Conservation (phyloP, 2,329 filamentous ascomycete species). For the Fusarium poae region DNA sequence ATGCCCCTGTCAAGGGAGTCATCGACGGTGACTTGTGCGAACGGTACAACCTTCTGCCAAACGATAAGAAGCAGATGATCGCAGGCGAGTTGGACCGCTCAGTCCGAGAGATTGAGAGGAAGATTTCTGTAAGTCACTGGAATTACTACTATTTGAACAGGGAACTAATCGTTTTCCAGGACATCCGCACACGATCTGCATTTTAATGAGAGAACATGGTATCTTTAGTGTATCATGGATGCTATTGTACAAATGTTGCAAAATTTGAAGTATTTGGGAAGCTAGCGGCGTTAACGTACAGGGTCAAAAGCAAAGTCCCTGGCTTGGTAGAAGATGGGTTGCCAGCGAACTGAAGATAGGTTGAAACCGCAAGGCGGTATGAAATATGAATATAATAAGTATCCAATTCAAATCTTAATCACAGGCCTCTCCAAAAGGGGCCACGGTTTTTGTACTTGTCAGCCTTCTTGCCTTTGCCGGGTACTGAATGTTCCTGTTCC, state of each 20-base stretch:
- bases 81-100: conserved; percentile 92
- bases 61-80: conserved; percentile 95
- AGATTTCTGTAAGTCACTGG: conserved; percentile 76
- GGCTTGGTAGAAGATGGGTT: conserved; percentile 47
- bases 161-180: conserved; percentile 56
- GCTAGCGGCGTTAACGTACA: conserved; percentile 51
- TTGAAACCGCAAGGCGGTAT: conserved; percentile 45
- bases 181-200: conserved; percentile 70
- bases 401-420: conserved; percentile 35
- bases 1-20: conserved; percentile 93
- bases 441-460: conserved; percentile 51
- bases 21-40: conserved; percentile 98
- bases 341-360: conserved; percentile 44
- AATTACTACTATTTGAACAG: neutral
- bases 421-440: conserved; percentile 53
- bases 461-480: conserved; percentile 42
- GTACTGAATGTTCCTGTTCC: conserved; percentile 74
- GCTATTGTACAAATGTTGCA: conserved; percentile 49
- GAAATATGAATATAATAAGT: conserved; percentile 52
- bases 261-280: conserved; percentile 44
- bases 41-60: conserved; percentile 83
- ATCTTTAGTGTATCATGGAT: conserved; percentile 44
- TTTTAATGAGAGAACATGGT: conserved; percentile 59
- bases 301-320: conserved; percentile 45
- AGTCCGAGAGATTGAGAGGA: conserved; percentile 93